Evolutionary conservation across 805 yeast species (phyloP), one percentile per base, ranked within the genome.

Genomic region (Starmerella geochares): DNA sequence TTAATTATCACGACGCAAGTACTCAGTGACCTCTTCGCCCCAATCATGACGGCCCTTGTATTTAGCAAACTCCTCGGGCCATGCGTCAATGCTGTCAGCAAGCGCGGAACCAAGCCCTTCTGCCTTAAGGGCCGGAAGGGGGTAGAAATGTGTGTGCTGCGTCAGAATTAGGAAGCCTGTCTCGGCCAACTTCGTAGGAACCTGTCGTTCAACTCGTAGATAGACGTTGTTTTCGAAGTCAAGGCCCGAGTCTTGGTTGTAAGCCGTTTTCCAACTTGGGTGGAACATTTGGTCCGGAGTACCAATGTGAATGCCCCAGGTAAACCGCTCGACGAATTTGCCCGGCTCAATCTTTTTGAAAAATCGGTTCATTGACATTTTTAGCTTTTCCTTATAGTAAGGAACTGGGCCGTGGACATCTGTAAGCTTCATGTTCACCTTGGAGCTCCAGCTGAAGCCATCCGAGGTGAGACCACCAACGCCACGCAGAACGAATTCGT

Each of bases 381-480:
- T 73, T 43, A 83, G 67, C 54, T 78, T 74, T 19, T 73, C 65
- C 44, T 68, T 62, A 58, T 83, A 83, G 52, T 74, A 76, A 0
- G 92, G 94, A 2, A 83, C 92, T 0, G 88, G 88, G 2, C 66
- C 73, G 60, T 83, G 94, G 50, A 83, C 76, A 42, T 63, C 67
- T 0, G 83, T 75, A 38, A 83, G 64, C 3, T 82, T 79, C 56
- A 69, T 63, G 60, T 78, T 67, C 51, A 76, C 71, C 56, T 77
- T 74, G 9, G 61, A 65, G 4, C 71, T 63, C 4, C 90, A 88
- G 59, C 78, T 78, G 63, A 83, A 83, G 2, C 90, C 90, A 2
- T 82, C 78, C 1, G 90, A 86, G 56, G 80, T 80, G 8, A 79
- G 78, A 20, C 79, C 73, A 3, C 74, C 67, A 4, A 79, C 77